Conservation (phyloP, 345 rosid species). For the Pelargonium nanum region DNA sequence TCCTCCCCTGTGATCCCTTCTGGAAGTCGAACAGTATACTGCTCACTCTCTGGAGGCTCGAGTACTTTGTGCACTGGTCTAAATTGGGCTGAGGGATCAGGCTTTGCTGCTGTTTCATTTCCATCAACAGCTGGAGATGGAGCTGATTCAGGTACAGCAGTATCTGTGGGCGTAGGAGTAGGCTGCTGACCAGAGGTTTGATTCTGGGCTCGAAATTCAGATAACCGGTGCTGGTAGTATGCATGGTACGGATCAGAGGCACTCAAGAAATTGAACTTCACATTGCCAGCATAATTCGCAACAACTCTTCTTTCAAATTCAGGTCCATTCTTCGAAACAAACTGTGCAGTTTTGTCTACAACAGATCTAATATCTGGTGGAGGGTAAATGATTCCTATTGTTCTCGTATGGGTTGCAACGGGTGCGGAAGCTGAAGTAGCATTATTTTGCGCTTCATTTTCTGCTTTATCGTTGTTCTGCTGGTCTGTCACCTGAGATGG, state of each 20-base stretch:
- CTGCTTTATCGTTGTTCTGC: slow-evolving; percentile 25
- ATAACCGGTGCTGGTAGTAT: slow-evolving; percentile 57
- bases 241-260: slow-evolving; percentile 68
- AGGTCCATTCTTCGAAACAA: slow-evolving; percentile 66
- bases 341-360: slow-evolving; percentile 73
- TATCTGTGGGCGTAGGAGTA: slow-evolving; percentile 23
- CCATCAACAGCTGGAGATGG: slow-evolving; percentile 20
- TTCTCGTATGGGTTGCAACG: slow-evolving; percentile 61
- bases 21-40: slow-evolving; percentile 67
- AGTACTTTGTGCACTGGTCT: slow-evolving; percentile 50
- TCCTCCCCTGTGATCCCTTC: slow-evolving; percentile 76
- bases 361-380: slow-evolving; percentile 76
- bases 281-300: slow-evolving; percentile 54
- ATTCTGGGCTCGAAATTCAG: slow-evolving; percentile 58
- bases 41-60: slow-evolving; percentile 67
- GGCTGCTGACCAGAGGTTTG: slow-evolving; percentile 33
- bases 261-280: slow-evolving; percentile 63
- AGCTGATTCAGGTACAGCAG: slow-evolving; percentile 25
- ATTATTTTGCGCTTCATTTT: slow-evolving; percentile 32
- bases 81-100: slow-evolving; percentile 58
- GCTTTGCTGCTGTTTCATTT: slow-evolving; percentile 28
- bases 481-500: slow-evolving; percentile 45
- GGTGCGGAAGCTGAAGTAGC: slow-evolving; percentile 29
- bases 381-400: slow-evolving; percentile 82
- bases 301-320: slow-evolving; percentile 69